A percentile compares a stretch with the other conserved stretches of the same genome.
These are phyloP conservation scores for Zelopaecilomyces penicillatus DNA, from an alignment of 2,329 filamentous ascomycete species.

Conservation along the genomic window DNA sequence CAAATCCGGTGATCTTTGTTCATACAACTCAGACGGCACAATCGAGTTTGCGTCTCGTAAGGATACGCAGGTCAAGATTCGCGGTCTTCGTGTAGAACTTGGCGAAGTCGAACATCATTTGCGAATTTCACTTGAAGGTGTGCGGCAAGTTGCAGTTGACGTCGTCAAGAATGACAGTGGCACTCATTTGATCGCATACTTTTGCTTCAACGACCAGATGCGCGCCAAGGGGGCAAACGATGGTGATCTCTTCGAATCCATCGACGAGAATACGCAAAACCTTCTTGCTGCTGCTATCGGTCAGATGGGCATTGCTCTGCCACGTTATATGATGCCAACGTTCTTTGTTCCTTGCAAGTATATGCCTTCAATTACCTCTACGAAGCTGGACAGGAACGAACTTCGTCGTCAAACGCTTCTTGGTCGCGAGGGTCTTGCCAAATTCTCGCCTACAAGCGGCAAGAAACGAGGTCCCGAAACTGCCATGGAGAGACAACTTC, in stretches of 20 bases:
- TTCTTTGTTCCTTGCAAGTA: constrained; percentile 7
- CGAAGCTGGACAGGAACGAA: constrained; percentile 9
- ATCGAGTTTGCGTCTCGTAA: constrained; percentile 14
- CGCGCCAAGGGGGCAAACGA: background rate
- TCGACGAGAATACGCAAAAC: background rate
- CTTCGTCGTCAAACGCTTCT: constrained; percentile 4
- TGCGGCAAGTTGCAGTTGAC: constrained; percentile 8
- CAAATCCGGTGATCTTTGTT: constrained; percentile 13
- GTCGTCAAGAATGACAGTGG: constrained; percentile 4
- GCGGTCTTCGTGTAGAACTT: constrained; percentile 14
- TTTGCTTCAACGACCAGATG: constrained; percentile 5
- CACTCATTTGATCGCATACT: constrained; percentile 5
- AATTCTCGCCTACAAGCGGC: constrained; percentile 17
- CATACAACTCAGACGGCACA: constrained; percentile 9
- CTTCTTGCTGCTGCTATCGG: constrained; percentile 3
- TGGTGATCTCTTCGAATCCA: too few relatives aligned
- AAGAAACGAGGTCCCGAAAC: constrained; percentile 11
- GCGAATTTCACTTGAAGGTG: constrained; percentile 1
- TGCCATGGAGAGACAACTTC: constrained; percentile 19
- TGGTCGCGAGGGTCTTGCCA: constrained; percentile 7
- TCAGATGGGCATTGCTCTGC: constrained; percentile 4
- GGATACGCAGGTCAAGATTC: constrained; percentile 16
- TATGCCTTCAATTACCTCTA: constrained; percentile 7
- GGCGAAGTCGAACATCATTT: constrained; percentile 12
- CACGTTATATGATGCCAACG: constrained; percentile 7